Evolutionary conservation across 139 green algal species (phyloP), one percentile per base, ranked within the genome.

Genomic region (Cymbomonas tetramitiformis): DNA sequence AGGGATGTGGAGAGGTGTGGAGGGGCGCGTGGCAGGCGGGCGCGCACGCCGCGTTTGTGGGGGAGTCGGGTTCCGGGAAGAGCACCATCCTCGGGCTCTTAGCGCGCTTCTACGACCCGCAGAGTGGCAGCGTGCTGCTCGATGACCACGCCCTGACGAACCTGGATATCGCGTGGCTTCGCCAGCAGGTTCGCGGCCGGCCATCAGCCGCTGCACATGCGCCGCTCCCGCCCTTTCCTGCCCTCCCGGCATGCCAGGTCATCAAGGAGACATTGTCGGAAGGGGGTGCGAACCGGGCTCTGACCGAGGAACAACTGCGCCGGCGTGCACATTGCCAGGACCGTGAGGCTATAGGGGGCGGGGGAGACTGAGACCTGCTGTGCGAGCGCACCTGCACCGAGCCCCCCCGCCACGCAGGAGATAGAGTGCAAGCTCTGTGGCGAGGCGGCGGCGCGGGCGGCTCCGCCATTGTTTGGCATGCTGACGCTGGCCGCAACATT

Each of bases 51-150:
- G 89, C 89, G 2, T 75, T 97, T 28, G 86, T 95, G 21, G 88
- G 89, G 33, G 72, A 78, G 64, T 81, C 59, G 34, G 88, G 88
- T 31, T 81, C 69, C 53, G 87, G 90, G 61, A 98, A 98, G 62
- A 83, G 65, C 51, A 95, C 86, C 1, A 76, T 95, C 15, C 68
- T 96, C 2, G 55, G 61, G 30, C 82, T 97, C 1, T 67, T 95
- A 4, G 72, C 91, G 70, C 76, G 88, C 25, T 94, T 94, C 64
- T 97, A 97, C 53, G 85, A 96, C 68, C 79, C 81, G 2, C 6
- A 59, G 6, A 7, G 72, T 7, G 56, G 62, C 2, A 40, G 6
- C 2, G 62, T 93, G 44, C 30, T 66, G 38, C 59, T 96, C 49
- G 88, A 96, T 53, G 84, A 83, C 5, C n/a, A 69, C 2, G 77